Percentiles rank a stretch among this genome's conserved stretches.
phyloP scores from a whole-genome alignment of 1,284 basidiomycete species.

The Leccinum angustisporum region DNA sequence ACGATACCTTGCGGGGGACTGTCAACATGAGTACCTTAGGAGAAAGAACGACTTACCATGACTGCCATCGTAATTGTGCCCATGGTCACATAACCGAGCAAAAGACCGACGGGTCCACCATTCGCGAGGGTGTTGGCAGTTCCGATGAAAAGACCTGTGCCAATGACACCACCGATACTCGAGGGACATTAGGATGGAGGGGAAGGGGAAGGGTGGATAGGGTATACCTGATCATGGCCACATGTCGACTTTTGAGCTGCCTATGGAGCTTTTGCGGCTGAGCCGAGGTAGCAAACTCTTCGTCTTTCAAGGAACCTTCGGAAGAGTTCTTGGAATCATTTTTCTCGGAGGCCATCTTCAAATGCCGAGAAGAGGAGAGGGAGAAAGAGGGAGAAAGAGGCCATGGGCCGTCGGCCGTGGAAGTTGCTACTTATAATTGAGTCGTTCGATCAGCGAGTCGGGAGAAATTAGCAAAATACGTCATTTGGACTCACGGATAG shows the following conservation, averaged over 20 bases:
- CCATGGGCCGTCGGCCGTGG: background rate
- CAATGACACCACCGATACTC: conserved; percentile 73
- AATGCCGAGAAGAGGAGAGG: too few relatives aligned
- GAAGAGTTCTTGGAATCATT: conserved; percentile 9
- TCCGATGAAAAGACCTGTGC: conserved; percentile 68
- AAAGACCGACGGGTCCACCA: conserved; percentile 63
- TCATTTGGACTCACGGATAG: background rate
- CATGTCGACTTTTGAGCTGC: conserved; percentile 65
- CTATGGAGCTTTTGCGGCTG: conserved; percentile 41
- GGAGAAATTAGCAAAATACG: background rate
- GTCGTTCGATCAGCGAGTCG: too few relatives aligned
- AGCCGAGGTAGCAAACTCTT: conserved; percentile 11
- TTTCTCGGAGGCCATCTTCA: conserved; percentile 25
- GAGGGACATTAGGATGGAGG: background rate
- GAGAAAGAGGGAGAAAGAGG: background rate
- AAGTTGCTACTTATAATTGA: conserved; percentile 4
- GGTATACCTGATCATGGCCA: conserved; percentile 60
- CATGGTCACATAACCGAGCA: conserved; percentile 55
- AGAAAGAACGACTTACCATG: conserved; percentile 40
- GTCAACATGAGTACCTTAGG: background rate
- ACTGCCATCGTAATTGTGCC: too few relatives aligned
- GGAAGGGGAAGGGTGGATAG: background rate
- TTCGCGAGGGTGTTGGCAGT: conserved; percentile 54
- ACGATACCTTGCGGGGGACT: conserved; percentile 30
- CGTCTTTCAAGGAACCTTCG: conserved; percentile 22